A percentile compares a stretch with the other conserved stretches of the same genome.
These are phyloP conservation scores for Orbilia blumenaviensis DNA, from an alignment of 2,329 filamentous ascomycete genomes.

Conservation along the genomic window DNA sequence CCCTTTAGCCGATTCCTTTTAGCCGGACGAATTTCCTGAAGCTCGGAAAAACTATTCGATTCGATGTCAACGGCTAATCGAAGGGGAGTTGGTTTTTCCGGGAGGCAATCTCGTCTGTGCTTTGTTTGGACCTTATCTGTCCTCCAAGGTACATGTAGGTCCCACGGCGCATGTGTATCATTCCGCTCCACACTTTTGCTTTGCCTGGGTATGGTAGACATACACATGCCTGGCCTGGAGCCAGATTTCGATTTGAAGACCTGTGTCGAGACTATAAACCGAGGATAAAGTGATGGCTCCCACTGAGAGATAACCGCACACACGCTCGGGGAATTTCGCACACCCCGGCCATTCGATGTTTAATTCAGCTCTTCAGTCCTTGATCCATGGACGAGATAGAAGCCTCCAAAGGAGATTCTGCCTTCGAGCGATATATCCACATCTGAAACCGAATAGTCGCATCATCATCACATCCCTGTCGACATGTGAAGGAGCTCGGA, in stretches of 20 bases:
- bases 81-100: constrained; percentile 33
- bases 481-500: constrained; percentile 50
- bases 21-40: constrained; percentile 39
- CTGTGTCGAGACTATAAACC: not conserved
- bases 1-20: constrained; percentile 36
- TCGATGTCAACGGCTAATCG: constrained; percentile 15
- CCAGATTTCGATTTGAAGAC: not conserved
- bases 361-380: constrained; percentile 7
- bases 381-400: not conserved
- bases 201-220: not conserved
- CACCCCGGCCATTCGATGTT: constrained; percentile 16
- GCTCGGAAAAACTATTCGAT: constrained; percentile 37
- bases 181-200: not conserved
- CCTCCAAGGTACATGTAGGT: not conserved
- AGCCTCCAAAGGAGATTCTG: not conserved
- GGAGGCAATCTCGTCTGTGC: constrained; percentile 21
- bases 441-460: constrained; percentile 41
- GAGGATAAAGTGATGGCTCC: not conserved
- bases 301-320: constrained; percentile 50
- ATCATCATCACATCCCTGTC: constrained; percentile 49
- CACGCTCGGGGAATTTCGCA: constrained; percentile 38
- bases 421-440: constrained; percentile 17
- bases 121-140: constrained; percentile 8
- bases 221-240: not conserved
- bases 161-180: not conserved